These are phyloP conservation scores for Rosa lucieae DNA, from an alignment of 306 rosid species.

Conservation along the genomic window DNA sequence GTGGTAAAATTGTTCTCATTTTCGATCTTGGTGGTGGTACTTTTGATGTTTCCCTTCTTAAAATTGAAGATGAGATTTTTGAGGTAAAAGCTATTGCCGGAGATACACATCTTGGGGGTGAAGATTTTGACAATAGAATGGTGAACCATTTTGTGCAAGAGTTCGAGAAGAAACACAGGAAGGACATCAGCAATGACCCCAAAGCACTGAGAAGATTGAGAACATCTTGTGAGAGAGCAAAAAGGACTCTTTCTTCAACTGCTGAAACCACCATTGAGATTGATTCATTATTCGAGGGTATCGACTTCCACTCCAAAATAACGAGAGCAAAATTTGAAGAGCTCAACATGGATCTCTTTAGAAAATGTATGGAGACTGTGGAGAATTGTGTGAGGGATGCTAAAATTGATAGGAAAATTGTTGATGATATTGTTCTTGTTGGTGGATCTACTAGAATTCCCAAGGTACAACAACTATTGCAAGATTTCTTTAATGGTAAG, in stretches of 20 bases:
- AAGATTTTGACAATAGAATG: constrained; percentile 13
- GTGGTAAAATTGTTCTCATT: not conserved
- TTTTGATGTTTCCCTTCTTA: constrained; percentile 30
- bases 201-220: constrained; percentile 27
- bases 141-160: constrained; percentile 34
- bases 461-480: not conserved
- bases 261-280: constrained; percentile 32
- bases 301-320: constrained; percentile 26
- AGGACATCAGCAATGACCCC: constrained; percentile 25
- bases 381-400: not conserved
- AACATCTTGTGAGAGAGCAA: constrained; percentile 37
- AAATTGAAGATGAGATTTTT: constrained; percentile 27
- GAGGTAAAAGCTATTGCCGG: constrained; percentile 44
- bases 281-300: constrained; percentile 32
- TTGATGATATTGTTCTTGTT: not conserved
- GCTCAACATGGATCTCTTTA: not conserved
- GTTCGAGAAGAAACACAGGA: constrained; percentile 32
- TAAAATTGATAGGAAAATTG: not conserved
- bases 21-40: not conserved
- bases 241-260: constrained; percentile 33
- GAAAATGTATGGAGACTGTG: not conserved
- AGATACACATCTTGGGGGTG: not conserved
- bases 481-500: not conserved
- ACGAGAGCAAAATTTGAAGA: constrained; percentile 6
- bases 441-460: not conserved